Evolutionary conservation across 176 grass and related monocot genomes (phyloP).

Genomic region (Triticum urartu): DNA sequence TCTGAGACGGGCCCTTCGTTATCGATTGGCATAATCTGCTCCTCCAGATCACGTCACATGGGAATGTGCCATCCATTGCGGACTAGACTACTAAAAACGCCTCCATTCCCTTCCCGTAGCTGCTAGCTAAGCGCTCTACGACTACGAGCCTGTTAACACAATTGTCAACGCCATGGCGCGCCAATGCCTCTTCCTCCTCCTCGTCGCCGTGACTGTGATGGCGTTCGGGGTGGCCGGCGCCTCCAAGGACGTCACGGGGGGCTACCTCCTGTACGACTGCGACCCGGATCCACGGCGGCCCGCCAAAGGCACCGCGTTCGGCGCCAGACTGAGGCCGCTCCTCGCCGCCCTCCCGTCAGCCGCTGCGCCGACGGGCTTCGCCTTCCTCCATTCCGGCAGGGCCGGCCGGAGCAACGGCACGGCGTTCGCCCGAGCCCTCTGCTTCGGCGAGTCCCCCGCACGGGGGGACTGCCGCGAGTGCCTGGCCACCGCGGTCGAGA

Average conservation of each 20-base stretch:
- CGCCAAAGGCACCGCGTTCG: not conserved
- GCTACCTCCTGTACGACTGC: not conserved
- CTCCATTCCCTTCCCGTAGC: not conserved
- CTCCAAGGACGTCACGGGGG: not conserved
- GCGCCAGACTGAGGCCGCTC: not conserved
- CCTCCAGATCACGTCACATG: no score
- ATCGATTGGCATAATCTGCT: no score
- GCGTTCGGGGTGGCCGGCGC: not conserved
- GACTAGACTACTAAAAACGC: not conserved
- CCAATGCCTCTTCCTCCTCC: not conserved
- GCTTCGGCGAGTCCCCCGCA: not conserved
- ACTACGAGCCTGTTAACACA: not conserved
- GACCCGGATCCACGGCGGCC: not conserved
- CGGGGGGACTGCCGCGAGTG: not conserved
- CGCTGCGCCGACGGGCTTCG: conserved; percentile 12
- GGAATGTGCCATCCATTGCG: no score
- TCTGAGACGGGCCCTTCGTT: no score
- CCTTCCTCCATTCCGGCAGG: not conserved
- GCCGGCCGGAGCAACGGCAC: not conserved
- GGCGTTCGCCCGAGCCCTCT: not conserved
- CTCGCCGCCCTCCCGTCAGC: not conserved
- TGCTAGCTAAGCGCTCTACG: no score
- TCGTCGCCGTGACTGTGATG: not conserved
- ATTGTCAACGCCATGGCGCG: not conserved
- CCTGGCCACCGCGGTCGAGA: not conserved